Percentiles rank a stretch among this genome's conserved stretches.
Evolutionary conservation across 208 protist genomes (phyloP).

Genomic region (Leishmania turanica): DNA sequence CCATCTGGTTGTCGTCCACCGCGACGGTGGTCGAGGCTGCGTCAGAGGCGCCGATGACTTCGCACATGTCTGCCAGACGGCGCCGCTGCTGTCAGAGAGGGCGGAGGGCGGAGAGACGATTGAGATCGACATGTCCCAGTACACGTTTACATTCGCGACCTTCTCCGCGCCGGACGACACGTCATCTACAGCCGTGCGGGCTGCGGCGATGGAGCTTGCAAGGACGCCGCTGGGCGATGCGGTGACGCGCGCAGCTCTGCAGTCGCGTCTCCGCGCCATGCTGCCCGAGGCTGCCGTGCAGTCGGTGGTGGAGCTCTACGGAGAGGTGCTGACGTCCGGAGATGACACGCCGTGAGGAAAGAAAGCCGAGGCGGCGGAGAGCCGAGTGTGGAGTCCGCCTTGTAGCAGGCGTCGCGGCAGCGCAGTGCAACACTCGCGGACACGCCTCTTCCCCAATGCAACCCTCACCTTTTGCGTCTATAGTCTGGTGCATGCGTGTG

Average conservation of each 20-base stretch:
- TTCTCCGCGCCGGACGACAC: slow-evolving; percentile 44
- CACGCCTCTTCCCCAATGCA: no score
- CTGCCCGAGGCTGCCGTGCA: slow-evolving; percentile 23
- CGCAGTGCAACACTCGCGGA: neutral
- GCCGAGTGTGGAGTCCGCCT: neutral
- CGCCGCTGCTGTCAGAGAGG: slow-evolving; percentile 29
- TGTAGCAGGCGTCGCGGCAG: neutral
- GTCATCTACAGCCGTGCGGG: slow-evolving; percentile 62
- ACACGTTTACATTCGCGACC: slow-evolving; percentile 46
- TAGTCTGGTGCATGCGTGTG: neutral
- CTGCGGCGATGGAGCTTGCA: slow-evolving; percentile 18
- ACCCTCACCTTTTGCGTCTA: neutral
- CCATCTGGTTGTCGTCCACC: slow-evolving; percentile 49
- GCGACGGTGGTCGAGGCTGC: neutral
- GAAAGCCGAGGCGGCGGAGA: neutral
- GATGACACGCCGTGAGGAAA: neutral
- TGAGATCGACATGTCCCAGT: slow-evolving; percentile 47
- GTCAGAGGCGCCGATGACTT: slow-evolving; percentile 7
- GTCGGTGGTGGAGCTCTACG: slow-evolving; percentile 18
- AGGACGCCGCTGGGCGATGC: neutral
- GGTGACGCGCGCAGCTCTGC: neutral
- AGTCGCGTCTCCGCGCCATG: slow-evolving; percentile 18
- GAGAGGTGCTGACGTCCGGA: neutral
- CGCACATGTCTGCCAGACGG: slow-evolving; percentile 6
- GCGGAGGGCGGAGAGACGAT: slow-evolving; percentile 13